phyloP scores from a whole-genome alignment of 768 basidiomycete genomes.

The Porphyrellus cyaneotinctus region DNA sequence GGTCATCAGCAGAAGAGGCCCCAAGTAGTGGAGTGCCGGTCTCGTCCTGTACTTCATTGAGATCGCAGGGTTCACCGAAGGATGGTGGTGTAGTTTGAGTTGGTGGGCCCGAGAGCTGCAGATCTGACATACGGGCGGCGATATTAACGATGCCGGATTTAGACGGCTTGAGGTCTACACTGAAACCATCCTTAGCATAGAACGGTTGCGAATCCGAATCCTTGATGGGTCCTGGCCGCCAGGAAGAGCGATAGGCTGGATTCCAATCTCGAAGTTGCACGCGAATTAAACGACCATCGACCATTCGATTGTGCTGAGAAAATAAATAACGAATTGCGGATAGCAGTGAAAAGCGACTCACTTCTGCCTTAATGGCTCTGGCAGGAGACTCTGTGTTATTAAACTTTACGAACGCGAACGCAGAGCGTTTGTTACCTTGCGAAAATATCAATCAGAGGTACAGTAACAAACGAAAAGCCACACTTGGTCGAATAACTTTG shows the following conservation, averaged over 20 bases:
- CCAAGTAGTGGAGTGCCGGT: neutral
- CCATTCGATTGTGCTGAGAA: slow-evolving; percentile 64
- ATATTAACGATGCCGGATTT: slow-evolving; percentile 7
- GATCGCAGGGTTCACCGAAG: slow-evolving; percentile 8
- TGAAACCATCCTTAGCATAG: slow-evolving; percentile 4
- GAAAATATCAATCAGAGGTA: neutral
- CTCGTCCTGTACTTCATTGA: slow-evolving; percentile 20
- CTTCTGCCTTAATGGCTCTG: slow-evolving; percentile 66
- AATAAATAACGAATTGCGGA: slow-evolving; percentile 1
- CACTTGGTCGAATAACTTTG: slow-evolving; percentile 64
- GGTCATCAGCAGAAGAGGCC: neutral
- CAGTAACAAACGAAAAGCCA: slow-evolving; percentile 20
- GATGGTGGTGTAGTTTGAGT: neutral
- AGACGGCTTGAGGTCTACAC: slow-evolving; percentile 11
- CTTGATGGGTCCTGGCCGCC: slow-evolving; percentile 37
- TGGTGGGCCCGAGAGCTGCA: slow-evolving; percentile 6
- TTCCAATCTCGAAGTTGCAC: slow-evolving; percentile 73
- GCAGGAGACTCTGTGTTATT: slow-evolving; percentile 58
- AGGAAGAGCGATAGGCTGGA: slow-evolving; percentile 43
- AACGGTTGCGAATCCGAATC: slow-evolving; percentile 32
- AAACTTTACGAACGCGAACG: slow-evolving; percentile 78
- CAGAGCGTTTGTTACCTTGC: slow-evolving; percentile 58
- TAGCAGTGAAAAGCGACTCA: slow-evolving; percentile 21
- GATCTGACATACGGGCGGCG: slow-evolving; percentile 10
- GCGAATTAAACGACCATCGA: slow-evolving; percentile 68